Percentiles rank a stretch among this genome's conserved stretches.
phyloP scores from a whole-genome alignment of 345 rosid genomes.

The Acer negundo region DNA sequence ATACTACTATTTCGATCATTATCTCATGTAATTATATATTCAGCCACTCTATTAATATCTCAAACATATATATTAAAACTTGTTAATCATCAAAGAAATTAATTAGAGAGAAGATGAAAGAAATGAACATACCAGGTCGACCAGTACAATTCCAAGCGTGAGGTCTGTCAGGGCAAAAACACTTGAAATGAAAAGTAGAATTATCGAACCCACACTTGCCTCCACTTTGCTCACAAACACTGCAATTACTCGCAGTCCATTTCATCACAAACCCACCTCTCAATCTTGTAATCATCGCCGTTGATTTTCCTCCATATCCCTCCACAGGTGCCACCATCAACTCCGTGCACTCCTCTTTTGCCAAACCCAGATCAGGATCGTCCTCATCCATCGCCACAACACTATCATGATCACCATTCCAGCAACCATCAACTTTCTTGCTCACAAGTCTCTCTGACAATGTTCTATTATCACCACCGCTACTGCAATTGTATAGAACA shows the following conservation, averaged over 20 bases:
- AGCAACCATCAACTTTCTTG: conserved; percentile 3
- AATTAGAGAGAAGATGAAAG: background rate
- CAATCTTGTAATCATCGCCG: background rate
- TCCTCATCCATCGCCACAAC: conserved; percentile 22
- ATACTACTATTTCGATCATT: too few species aligned
- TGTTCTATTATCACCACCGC: background rate
- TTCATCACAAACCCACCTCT: conserved; percentile 41
- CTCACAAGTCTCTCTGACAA: background rate
- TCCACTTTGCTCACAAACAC: conserved; percentile 33
- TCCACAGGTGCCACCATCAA: conserved; percentile 32
- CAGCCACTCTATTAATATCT: too few species aligned
- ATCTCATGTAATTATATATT: too few species aligned
- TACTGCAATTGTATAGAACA: conserved; percentile 33
- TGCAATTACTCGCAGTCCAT: conserved; percentile 52
- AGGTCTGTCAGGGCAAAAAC: conserved; percentile 58
- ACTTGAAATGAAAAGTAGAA: conserved; percentile 26
- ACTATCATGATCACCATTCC: background rate
- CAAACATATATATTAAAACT: background rate
- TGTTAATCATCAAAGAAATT: background rate
- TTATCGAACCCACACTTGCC: conserved; percentile 53
- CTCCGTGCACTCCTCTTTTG: conserved; percentile 22
- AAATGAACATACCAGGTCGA: conserved; percentile 22
- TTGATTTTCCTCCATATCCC: background rate
- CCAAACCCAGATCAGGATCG: conserved; percentile 28
- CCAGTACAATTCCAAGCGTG: conserved; percentile 29